These are phyloP conservation scores for Leccinum pellstonianum DNA, from an alignment of 768 basidiomycete genomes.

Conservation along the genomic window DNA sequence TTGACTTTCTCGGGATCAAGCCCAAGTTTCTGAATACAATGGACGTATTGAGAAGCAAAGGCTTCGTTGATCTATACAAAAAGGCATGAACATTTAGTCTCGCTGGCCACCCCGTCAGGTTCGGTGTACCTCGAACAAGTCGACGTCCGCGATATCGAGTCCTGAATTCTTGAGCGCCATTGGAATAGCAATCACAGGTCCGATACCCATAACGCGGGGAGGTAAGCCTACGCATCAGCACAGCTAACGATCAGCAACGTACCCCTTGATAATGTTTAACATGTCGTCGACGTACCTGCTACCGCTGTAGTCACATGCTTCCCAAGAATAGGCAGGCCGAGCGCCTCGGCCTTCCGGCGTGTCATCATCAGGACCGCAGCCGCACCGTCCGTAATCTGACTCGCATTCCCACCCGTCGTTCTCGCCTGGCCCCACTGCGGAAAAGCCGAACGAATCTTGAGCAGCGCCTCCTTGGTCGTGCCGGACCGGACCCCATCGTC, in stretches of 20 bases:
- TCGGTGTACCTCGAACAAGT: slow-evolving; percentile 66
- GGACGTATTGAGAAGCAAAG: slow-evolving; percentile 81
- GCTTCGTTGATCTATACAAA: slow-evolving; percentile 79
- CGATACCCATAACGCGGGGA: slow-evolving; percentile 87
- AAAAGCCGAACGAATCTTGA: slow-evolving; percentile 72
- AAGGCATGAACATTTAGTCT: neutral
- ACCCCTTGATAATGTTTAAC: neutral
- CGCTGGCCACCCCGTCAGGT: neutral
- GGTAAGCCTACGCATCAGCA: slow-evolving; percentile 48
- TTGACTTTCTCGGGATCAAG: slow-evolving; percentile 72
- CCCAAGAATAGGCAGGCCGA: slow-evolving; percentile 71
- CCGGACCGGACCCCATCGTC: slow-evolving; percentile 81
- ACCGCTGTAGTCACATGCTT: slow-evolving; percentile 76
- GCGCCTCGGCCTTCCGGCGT: slow-evolving; percentile 70
- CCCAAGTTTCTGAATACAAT: slow-evolving; percentile 64
- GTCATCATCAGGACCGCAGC: slow-evolving; percentile 83
- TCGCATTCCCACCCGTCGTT: slow-evolving; percentile 85
- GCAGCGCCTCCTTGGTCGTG: slow-evolving; percentile 63
- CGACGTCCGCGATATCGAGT: slow-evolving; percentile 65
- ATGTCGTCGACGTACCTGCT: slow-evolving; percentile 43
- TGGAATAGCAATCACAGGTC: slow-evolving; percentile 82
- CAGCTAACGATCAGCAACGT: neutral
- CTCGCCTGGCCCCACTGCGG: slow-evolving; percentile 75
- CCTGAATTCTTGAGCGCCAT: slow-evolving; percentile 68
- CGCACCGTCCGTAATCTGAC: slow-evolving; percentile 82